Percentiles rank a stretch among this genome's conserved stretches.
Evolutionary conservation across 179 eudicot genomes (phyloP).

Genomic region (Silene vulgaris): DNA sequence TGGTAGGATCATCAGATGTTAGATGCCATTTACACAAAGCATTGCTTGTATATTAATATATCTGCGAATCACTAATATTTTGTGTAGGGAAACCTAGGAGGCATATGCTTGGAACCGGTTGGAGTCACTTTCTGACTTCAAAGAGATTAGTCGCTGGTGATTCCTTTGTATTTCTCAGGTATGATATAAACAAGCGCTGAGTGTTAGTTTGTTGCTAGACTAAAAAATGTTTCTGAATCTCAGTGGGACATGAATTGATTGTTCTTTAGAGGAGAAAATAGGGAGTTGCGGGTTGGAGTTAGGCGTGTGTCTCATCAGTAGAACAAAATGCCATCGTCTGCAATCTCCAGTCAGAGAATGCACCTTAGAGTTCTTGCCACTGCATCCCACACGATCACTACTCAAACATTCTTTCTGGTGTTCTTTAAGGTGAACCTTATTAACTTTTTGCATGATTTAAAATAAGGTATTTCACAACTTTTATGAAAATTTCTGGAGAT

Average conservation of each 20-base stretch:
- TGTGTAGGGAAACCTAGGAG: slow-evolving; percentile 60
- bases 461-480: too few species aligned
- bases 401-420: slow-evolving; percentile 44
- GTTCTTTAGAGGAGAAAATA: slow-evolving; percentile 42
- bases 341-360: slow-evolving; percentile 61
- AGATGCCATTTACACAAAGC: neutral
- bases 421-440: slow-evolving; percentile 35
- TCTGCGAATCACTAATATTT: neutral
- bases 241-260: neutral
- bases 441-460: too few species aligned
- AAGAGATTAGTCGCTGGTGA: slow-evolving; percentile 66
- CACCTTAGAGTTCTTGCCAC: slow-evolving; percentile 65
- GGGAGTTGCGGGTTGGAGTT: slow-evolving; percentile 50
- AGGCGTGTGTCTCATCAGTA: slow-evolving; percentile 42
- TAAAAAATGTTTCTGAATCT: neutral
- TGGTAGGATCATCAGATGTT: neutral
- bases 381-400: slow-evolving; percentile 48
- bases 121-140: slow-evolving; percentile 66
- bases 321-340: slow-evolving; percentile 44
- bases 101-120: slow-evolving; percentile 64
- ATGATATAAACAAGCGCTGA: neutral
- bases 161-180: slow-evolving; percentile 60
- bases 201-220: neutral
- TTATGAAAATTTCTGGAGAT: too few species aligned
- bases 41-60: neutral